These are phyloP conservation scores for Trichoderma atrobrunneum DNA, from an alignment of 2,329 filamentous ascomycete species.

Conservation along the genomic window DNA sequence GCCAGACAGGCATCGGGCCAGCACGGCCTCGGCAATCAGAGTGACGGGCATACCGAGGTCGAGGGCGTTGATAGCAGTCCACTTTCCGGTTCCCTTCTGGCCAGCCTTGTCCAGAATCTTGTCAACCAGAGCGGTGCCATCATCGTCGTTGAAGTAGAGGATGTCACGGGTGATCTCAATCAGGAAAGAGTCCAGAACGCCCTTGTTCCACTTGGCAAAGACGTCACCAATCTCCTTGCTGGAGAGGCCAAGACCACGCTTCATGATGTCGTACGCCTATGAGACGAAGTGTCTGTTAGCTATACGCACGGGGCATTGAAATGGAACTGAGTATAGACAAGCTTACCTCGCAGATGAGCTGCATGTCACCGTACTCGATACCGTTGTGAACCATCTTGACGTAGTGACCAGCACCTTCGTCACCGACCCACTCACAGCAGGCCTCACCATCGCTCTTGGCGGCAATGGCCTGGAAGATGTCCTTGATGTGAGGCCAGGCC, in stretches of 20 bases:
- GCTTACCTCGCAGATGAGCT: conserved; percentile 95
- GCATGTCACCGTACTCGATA: conserved; percentile 99
- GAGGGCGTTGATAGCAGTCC: conserved; percentile 98
- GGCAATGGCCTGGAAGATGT: conserved; percentile 95
- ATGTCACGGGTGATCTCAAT: conserved; percentile 99
- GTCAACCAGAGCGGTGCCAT: conserved; percentile 86
- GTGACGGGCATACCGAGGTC: conserved; percentile 99
- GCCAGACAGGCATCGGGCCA: conserved; percentile 88
- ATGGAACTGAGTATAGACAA: no score
- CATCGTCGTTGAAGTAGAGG: conserved; percentile 96
- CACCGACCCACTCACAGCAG: conserved; percentile 99
- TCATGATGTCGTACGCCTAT: conserved; percentile 99
- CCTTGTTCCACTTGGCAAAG: conserved; percentile 96
- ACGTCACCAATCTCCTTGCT: conserved; percentile 96
- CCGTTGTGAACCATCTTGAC: conserved; percentile 99
- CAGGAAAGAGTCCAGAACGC: conserved; percentile 97
- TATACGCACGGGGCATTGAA: not conserved
- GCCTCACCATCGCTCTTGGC: conserved; percentile 97
- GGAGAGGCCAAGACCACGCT: conserved; percentile 86
- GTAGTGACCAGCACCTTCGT: conserved; percentile 99
- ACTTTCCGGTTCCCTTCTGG: conserved; percentile 99
- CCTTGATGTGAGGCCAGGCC: conserved; percentile 97
- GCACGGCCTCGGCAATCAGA: conserved; percentile 94
- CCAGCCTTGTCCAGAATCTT: conserved; percentile 99
- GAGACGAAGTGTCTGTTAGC: conserved; percentile 6